Evolutionary conservation across 2,329 filamentous ascomycete species (phyloP), one percentile per base, ranked within the genome.

Genomic region (Alternaria postmessia): DNA sequence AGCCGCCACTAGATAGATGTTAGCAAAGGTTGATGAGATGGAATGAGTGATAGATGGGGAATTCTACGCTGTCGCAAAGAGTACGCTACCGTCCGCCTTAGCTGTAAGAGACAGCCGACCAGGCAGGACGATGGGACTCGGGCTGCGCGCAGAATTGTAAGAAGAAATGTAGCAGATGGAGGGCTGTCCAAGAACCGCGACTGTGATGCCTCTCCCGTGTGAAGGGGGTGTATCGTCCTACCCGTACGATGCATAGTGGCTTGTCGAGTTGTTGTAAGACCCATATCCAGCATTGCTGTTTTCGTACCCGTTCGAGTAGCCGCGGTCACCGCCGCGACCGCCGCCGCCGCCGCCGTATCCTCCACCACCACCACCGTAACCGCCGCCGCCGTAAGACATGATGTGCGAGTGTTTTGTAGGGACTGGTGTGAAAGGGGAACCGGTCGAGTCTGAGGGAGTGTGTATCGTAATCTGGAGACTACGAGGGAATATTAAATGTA

Each of bases 381-480:
- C 76, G 55, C 78, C 76, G 59, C 78, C 77, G 74, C 88, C 85
- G 87, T 92, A 91, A 81, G 90, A 91, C 90, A 92, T 92, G 77
- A 75, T 86, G 75, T 61, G 65, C 48, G 61, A 56, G 60, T 61
- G 65, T 69, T 72, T 67, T 67, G 76, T 77, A 73, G 68, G 57
- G 71, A 76, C 74, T 62, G 74, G 65, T 71, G 61, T 69, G 61
- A 73, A 70, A 66, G 68, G 63, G 61, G 59, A 59, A 59, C 59
- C 61, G 46, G 47, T 59, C 39, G 46, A 43, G 47, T 52, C 42
- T 58, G 56, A 73, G 59, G 54, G 70, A 72, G 64, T 54, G 73
- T 65, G 60, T 62, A 49, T 51, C 64, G 60, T 38, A 61, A 48
- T 64, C 54, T 59, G 32, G 60, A 43, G 59, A 63, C 59, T 60